Evolutionary conservation across 83 land plant genomes (phyloP).

Genomic region (Picea mariana): DNA sequence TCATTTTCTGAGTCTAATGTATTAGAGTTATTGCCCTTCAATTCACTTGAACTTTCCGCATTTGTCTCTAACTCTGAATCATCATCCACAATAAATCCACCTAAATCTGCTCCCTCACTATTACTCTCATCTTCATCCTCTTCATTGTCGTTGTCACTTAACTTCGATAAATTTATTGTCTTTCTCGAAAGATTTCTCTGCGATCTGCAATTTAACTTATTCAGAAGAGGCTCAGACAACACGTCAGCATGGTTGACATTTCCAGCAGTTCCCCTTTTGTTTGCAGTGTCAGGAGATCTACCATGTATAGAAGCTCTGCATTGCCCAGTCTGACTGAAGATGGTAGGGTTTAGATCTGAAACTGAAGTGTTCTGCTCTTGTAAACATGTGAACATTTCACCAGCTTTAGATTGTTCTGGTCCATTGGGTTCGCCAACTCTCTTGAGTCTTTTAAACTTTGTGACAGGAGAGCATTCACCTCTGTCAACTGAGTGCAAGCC

Average conservation of each 20-base stretch:
- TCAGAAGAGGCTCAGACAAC: neutral
- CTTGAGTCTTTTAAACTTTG: neutral
- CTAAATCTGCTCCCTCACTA: conserved; percentile 34
- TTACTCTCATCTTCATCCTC: conserved; percentile 19
- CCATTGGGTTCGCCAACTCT: neutral
- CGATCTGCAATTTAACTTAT: neutral
- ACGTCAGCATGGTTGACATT: neutral
- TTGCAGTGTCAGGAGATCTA: neutral
- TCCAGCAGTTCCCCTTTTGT: neutral
- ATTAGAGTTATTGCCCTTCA: conserved; percentile 16
- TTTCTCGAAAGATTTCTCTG: neutral
- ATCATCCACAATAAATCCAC: conserved; percentile 43
- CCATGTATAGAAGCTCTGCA: neutral
- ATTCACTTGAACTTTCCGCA: neutral
- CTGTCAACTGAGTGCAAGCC: neutral
- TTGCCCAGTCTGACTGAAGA: neutral
- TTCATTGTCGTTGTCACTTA: conserved; percentile 36
- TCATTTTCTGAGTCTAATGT: conserved; percentile 9
- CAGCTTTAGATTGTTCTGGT: neutral
- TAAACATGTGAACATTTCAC: neutral
- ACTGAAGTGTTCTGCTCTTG: neutral
- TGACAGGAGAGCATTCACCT: neutral
- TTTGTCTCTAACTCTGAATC: neutral
- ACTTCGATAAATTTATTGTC: neutral
- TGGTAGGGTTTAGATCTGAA: neutral